Evolutionary conservation across 495 filamentous ascomycete species (phyloP).

Genomic region (Trichodelitschia bisporula): DNA sequence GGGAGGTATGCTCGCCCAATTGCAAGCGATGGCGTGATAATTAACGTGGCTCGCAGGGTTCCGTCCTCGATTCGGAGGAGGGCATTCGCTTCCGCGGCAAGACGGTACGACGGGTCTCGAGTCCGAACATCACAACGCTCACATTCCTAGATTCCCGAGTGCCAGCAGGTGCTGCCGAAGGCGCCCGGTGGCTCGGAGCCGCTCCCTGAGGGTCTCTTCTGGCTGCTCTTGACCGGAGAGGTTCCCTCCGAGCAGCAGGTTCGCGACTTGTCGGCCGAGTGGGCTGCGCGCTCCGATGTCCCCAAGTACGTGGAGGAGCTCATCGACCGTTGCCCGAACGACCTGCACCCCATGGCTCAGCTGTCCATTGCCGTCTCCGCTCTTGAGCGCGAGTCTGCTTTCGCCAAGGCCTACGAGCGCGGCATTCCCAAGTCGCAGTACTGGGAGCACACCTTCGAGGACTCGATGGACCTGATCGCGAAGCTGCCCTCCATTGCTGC

Average conservation of each 20-base stretch:
- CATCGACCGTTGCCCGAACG: slow-evolving; percentile 95
- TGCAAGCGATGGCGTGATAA: slow-evolving; percentile 7
- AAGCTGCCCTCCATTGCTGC: slow-evolving; percentile 96
- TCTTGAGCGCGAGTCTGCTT: slow-evolving; percentile 91
- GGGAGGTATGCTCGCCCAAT: slow-evolving; percentile 39
- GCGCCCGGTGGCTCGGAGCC: slow-evolving; percentile 89
- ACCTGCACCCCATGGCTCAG: slow-evolving; percentile 98
- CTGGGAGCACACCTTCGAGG: slow-evolving; percentile 98
- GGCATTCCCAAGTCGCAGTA: slow-evolving; percentile 97
- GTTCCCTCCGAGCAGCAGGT: slow-evolving; percentile 94
- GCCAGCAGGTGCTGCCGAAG: slow-evolving; percentile 90
- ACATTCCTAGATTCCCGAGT: slow-evolving; percentile 57
- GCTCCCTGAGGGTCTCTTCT: slow-evolving; percentile 97
- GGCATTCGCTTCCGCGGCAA: slow-evolving; percentile 97
- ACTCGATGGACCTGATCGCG: slow-evolving; percentile 98
- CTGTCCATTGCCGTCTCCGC: slow-evolving; percentile 94
- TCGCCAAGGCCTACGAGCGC: slow-evolving; percentile 94
- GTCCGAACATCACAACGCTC: slow-evolving; percentile 7
- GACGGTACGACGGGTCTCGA: slow-evolving; percentile 29
- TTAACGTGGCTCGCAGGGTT: slow-evolving; percentile 41
- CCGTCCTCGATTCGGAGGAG: slow-evolving; percentile 93
- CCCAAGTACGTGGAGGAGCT: slow-evolving; percentile 97
- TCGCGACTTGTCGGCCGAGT: slow-evolving; percentile 87
- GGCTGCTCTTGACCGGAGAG: slow-evolving; percentile 94
- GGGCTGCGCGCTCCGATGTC: slow-evolving; percentile 88